Percentiles rank a stretch among this genome's conserved stretches.
phyloP scores from a whole-genome alignment of 148 eudicot genomes.

The Chenopodium suecicum region DNA sequence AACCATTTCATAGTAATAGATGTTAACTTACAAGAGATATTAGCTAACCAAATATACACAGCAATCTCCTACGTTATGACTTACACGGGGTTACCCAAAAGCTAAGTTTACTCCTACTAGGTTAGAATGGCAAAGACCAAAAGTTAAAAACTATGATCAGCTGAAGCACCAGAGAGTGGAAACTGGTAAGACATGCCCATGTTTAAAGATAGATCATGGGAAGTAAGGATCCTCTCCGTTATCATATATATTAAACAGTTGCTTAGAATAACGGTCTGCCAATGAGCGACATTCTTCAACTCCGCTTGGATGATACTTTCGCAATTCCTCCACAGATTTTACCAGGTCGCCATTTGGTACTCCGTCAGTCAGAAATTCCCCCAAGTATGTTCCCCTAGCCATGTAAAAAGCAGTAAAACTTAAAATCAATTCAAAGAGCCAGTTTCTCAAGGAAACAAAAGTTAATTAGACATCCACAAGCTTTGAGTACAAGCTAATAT shows the following conservation, averaged over 20 bases:
- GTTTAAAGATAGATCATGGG: slow-evolving; percentile 19
- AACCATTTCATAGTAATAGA: neutral
- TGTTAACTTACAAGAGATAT: neutral
- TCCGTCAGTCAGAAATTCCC: slow-evolving; percentile 63
- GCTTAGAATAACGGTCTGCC: slow-evolving; percentile 69
- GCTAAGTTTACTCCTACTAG: neutral
- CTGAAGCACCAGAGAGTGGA: no score
- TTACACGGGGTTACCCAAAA: neutral
- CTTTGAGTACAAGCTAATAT: no score
- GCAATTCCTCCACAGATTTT: slow-evolving; percentile 63
- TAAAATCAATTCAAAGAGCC: slow-evolving; percentile 1
- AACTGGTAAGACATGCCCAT: neutral
- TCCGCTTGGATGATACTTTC: slow-evolving; percentile 36
- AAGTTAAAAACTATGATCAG: neutral
- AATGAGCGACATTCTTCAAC: slow-evolving; percentile 50
- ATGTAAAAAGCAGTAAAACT: neutral
- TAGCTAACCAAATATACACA: neutral
- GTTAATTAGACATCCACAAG: no score
- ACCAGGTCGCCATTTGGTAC: slow-evolving; percentile 45
- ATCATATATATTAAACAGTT: slow-evolving; percentile 63
- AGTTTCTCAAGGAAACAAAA: neutral
- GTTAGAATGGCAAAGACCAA: neutral
- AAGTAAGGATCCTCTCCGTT: slow-evolving; percentile 56
- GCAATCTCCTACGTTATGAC: neutral
- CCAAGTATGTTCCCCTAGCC: slow-evolving; percentile 55